Evolutionary conservation across 2,329 filamentous ascomycete genomes (phyloP).

Genomic region (Neophaeococcomyces aloes): DNA sequence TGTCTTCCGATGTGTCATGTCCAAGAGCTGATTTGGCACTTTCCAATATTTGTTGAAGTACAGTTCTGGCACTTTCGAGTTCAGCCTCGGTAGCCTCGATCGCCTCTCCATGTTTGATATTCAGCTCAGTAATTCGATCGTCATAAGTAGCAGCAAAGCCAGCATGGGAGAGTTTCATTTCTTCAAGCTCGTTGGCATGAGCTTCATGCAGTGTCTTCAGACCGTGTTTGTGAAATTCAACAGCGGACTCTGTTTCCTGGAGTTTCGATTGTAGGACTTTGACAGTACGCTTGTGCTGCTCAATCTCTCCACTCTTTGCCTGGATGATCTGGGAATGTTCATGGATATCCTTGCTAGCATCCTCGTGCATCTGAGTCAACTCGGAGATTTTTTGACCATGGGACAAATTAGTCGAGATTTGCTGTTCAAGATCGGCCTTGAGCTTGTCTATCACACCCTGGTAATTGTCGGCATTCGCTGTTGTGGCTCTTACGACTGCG

Average conservation of each 20-base stretch:
- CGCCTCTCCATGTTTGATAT: constrained; percentile 32
- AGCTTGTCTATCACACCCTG: constrained; percentile 51
- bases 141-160: constrained; percentile 26
- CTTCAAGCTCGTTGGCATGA: constrained; percentile 26
- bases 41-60: constrained; percentile 16
- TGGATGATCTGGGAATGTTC: constrained; percentile 53
- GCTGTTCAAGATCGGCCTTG: constrained; percentile 67
- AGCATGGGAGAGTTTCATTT: constrained; percentile 21
- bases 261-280: constrained; percentile 29
- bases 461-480: constrained; percentile 44
- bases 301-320: constrained; percentile 42
- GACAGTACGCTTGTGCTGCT: constrained; percentile 23
- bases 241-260: constrained; percentile 42
- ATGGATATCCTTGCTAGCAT: constrained; percentile 57
- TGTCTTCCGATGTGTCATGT: constrained; percentile 20
- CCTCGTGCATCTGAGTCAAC: constrained; percentile 61
- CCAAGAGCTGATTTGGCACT: constrained; percentile 17
- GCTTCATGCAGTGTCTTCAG: constrained; percentile 31
- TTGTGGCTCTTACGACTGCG: constrained; percentile 20
- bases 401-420: constrained; percentile 60
- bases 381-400: constrained; percentile 61
- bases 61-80: constrained; percentile 44
- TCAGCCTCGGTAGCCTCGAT: constrained; percentile 50
- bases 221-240: constrained; percentile 42
- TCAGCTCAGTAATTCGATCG: constrained; percentile 30